Evolutionary conservation across 257 asterid genomes (phyloP), one percentile per base, ranked within the genome.

Genomic region (Nicotiana undulata): DNA sequence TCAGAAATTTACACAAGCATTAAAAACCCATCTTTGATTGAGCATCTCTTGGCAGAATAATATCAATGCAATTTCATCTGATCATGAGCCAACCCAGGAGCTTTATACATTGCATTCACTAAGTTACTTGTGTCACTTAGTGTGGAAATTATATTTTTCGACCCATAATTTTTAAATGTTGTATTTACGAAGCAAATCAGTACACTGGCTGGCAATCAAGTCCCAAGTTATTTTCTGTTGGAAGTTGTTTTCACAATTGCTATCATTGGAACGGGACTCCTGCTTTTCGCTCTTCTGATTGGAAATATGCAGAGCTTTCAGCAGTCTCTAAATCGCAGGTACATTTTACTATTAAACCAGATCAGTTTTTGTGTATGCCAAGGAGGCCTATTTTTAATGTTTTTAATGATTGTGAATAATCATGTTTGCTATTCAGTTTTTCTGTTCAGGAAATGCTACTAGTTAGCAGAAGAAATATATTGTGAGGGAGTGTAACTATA

Each of bases 281-380:
- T 95, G 86, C 92, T 92, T 40, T 95, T 95, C 70, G 97, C 99
- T 77, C 91, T 95, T 79, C 90, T 95, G 58, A 90, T 95, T 63
- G 99, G 99, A 55, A 95, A 95, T 85, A 95, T 95, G 94, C 98
- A 95, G 86, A 93, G 93, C 88, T 93, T 93, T 86, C 97, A 92
- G 78, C 99, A 92, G 84, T 89, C 97, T 76, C 98, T 93, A 81
- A 97, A 93, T 15, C 95, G 99, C 85, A 92, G 97, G 99, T 93
- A 40, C 11, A 40, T 37, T 26, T 49, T 49, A 26, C 34, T 74
- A 74, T 49, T 74, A 49, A 74, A 74, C 61, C 15, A 49, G 61
- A 24, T 26, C 61, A 74, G 11, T 49, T 13, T 49, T 49, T 74
- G 44, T 49, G 59, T 44, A 44, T 70, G 55, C 22, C 37, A 70